phyloP scores from a whole-genome alignment of 305 asterid species.

The Solanum hybrid region DNA sequence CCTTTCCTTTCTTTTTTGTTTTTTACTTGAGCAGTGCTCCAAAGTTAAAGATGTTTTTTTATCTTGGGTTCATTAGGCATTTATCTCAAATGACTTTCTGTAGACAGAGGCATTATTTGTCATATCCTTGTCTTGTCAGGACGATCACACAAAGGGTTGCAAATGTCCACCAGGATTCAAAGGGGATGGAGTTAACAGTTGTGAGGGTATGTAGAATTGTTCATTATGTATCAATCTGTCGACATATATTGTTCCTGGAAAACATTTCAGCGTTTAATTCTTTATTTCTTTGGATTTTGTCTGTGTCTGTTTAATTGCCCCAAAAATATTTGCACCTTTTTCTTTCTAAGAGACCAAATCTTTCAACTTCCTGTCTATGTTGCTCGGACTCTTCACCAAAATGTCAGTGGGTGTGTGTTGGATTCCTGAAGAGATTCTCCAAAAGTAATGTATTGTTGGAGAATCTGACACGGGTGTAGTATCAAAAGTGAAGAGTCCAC shows the following conservation, averaged over 20 bases:
- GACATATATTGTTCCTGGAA: not conserved
- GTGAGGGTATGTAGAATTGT: conserved; percentile 55
- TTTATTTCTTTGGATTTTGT: not conserved
- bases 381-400: not conserved
- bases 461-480: not conserved
- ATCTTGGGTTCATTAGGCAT: not conserved
- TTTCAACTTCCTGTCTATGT: not conserved
- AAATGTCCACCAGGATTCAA: conserved; percentile 86
- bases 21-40: not conserved
- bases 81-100: not conserved
- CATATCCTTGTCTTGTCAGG: conserved; percentile 34
- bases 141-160: conserved; percentile 80
- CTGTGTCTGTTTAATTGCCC: not conserved
- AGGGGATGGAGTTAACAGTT: conserved; percentile 75
- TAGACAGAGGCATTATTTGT: not conserved
- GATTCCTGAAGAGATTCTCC: not conserved
- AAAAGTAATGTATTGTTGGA: not conserved
- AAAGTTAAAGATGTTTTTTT: not conserved
- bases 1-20: not conserved
- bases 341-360: not conserved
- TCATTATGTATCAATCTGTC: not conserved
- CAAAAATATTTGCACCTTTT: not conserved
- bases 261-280: not conserved
- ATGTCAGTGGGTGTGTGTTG: not conserved
- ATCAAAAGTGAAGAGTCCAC: not conserved